Conservation (phyloP, 805 yeast species). For the Starmerella ratchasimensis region DNA sequence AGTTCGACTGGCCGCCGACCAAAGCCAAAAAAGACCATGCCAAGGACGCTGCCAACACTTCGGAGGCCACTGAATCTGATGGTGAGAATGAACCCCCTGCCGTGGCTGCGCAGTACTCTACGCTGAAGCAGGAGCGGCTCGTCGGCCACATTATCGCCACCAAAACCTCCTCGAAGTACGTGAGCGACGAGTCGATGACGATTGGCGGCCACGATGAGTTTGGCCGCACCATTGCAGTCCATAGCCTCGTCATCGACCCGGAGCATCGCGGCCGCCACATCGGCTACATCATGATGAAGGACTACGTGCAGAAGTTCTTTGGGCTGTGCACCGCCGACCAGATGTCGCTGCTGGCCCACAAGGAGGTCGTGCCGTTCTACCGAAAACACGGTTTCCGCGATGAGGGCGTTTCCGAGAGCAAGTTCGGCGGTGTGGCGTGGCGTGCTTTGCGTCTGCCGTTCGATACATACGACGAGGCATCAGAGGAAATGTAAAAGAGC, state of each 20-base stretch:
- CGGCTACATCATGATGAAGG: constrained; percentile 72
- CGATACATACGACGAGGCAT: constrained; percentile 19
- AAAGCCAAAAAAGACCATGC: constrained; percentile 5
- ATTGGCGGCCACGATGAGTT: constrained; percentile 56
- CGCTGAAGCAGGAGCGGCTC: constrained; percentile 49
- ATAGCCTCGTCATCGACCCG: constrained; percentile 65
- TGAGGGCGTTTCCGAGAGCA: constrained; percentile 48
- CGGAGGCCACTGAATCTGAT: constrained; percentile 3
- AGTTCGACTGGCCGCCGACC: constrained; percentile 22
- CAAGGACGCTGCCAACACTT: constrained; percentile 17
- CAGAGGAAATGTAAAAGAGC: too few species aligned
- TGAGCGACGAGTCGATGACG: constrained; percentile 15
- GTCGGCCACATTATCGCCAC: constrained; percentile 20
- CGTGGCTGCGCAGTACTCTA: constrained; percentile 52
- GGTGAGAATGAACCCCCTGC: constrained; percentile 22
- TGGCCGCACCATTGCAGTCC: constrained; percentile 64
- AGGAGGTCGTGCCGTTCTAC: constrained; percentile 59
- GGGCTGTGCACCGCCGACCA: constrained; percentile 76
- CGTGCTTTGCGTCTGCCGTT: constrained; percentile 22
- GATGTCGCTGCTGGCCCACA: constrained; percentile 61
- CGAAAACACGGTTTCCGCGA: constrained; percentile 66
- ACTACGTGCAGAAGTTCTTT: constrained; percentile 77
- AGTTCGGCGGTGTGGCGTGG: constrained; percentile 49
- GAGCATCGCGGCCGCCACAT: constrained; percentile 68
- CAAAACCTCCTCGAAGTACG: constrained; percentile 11